Percentiles rank a stretch among this genome's conserved stretches.
These are phyloP conservation scores for Starmerella davenportii DNA, from an alignment of 805 yeast genomes.

Conservation along the genomic window DNA sequence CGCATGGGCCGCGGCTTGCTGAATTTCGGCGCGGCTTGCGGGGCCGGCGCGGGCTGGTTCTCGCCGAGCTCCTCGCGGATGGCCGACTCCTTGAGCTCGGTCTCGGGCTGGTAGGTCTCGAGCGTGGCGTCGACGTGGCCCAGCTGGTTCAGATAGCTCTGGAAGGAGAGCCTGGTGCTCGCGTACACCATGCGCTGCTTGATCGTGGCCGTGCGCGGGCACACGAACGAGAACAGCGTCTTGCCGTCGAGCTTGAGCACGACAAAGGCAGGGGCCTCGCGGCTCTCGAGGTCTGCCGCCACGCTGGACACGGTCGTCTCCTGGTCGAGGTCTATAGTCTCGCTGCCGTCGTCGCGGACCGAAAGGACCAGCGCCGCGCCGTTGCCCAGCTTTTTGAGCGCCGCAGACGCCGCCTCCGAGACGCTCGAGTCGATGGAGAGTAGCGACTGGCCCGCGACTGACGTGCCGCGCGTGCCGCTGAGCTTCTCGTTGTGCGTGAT, in stretches of 20 bases:
- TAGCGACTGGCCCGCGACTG: conserved; percentile 14
- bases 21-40: conserved; percentile 7
- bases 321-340: conserved; percentile 29
- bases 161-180: conserved; percentile 35
- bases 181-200: conserved; percentile 89
- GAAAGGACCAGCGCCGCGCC: conserved; percentile 17
- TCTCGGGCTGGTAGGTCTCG: conserved; percentile 13
- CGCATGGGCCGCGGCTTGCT: conserved; percentile 12
- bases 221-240: conserved; percentile 55
- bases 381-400: conserved; percentile 14
- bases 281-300: conserved; percentile 23
- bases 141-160: conserved; percentile 16
- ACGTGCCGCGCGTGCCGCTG: conserved; percentile 19
- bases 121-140: conserved; percentile 3
- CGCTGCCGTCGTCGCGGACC: conserved; percentile 36
- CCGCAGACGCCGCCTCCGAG: conserved; percentile 13
- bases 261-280: conserved; percentile 39
- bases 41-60: neutral
- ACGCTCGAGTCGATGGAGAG: conserved; percentile 13
- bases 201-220: conserved; percentile 81
- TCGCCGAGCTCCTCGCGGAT: conserved; percentile 5
- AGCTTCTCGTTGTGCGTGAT: conserved; percentile 30
- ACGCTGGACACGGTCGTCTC: conserved; percentile 18
- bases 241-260: conserved; percentile 17
- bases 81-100: conserved; percentile 2